Percentiles rank a stretch among this genome's conserved stretches.
Evolutionary conservation across 2,329 filamentous ascomycete genomes (phyloP).

Genomic region (Fusarium sp.): DNA sequence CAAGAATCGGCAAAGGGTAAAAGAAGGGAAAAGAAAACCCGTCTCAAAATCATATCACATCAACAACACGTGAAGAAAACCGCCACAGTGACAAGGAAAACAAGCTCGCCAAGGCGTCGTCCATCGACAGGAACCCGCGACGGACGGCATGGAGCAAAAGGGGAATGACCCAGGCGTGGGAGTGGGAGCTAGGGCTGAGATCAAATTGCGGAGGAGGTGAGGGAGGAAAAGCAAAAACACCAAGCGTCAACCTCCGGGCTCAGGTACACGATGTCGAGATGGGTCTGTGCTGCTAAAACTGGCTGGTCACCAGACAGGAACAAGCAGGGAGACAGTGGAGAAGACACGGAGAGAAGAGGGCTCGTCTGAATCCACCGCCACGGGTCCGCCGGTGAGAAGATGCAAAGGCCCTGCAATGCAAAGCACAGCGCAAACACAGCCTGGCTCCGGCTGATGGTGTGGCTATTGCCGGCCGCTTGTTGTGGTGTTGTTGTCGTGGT

Average conservation of each 20-base stretch:
- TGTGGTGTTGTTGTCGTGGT: background rate
- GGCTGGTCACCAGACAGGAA: conserved; percentile 34
- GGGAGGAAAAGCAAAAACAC: conserved; percentile 15
- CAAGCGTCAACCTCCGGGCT: conserved; percentile 20
- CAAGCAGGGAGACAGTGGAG: conserved; percentile 26
- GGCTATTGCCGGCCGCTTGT: conserved; percentile 11
- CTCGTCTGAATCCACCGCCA: conserved; percentile 18
- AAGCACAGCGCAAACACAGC: background rate
- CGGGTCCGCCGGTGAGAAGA: conserved; percentile 21
- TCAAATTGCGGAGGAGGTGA: conserved; percentile 32
- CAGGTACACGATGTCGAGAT: conserved; percentile 18
- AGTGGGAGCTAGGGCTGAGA: conserved; percentile 32
- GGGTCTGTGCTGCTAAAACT: conserved; percentile 32
- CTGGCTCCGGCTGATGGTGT: background rate
- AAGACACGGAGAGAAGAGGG: conserved; percentile 23
- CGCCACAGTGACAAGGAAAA: conserved; percentile 1
- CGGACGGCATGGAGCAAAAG: background rate
- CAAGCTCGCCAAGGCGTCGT: conserved; percentile 1
- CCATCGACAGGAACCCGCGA: background rate
- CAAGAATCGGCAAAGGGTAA: background rate
- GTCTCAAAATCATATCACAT: background rate
- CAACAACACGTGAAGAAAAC: background rate
- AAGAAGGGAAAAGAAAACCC: background rate
- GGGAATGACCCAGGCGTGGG: background rate
- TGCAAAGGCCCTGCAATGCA: conserved; percentile 5